A percentile compares a stretch with the other conserved stretches of the same genome.
phyloP scores from a whole-genome alignment of 441 rosid species.

The Syzygium syzygioides region DNA sequence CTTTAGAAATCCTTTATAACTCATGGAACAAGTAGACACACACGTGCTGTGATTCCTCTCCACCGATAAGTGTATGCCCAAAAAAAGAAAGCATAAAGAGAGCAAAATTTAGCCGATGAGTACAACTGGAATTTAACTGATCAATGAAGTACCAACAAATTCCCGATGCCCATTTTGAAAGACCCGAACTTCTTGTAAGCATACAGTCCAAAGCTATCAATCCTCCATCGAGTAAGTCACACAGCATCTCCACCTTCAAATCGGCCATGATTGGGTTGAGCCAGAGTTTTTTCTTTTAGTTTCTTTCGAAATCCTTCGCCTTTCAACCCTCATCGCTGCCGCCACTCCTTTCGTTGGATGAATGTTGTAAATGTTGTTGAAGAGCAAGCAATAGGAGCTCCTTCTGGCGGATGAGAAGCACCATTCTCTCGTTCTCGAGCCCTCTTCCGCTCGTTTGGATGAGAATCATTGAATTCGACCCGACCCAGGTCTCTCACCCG shows the following conservation, averaged over 20 bases:
- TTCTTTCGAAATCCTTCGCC: too few species aligned
- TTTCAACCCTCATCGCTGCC: too few species aligned
- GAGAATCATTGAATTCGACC: too few species aligned
- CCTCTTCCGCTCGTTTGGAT: too few species aligned
- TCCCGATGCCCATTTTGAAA: slow-evolving; percentile 87
- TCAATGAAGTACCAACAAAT: slow-evolving; percentile 35
- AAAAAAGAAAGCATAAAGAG: not conserved
- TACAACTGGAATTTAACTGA: not conserved
- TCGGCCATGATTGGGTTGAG: slow-evolving; percentile 36
- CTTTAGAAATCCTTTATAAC: too few species aligned
- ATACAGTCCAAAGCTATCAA: slow-evolving; percentile 70
- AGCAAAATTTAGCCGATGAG: not conserved
- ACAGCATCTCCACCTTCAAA: slow-evolving; percentile 76
- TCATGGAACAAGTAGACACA: slow-evolving; percentile 10
- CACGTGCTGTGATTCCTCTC: slow-evolving; percentile 77
- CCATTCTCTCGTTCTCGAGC: too few species aligned
- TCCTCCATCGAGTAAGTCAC: slow-evolving; percentile 80
- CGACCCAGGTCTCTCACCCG: too few species aligned
- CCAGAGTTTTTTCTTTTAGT: too few species aligned
- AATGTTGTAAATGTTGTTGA: too few species aligned
- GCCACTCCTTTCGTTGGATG: too few species aligned
- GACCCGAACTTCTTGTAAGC: slow-evolving; percentile 78
- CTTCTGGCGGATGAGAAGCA: too few species aligned
- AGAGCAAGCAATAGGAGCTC: too few species aligned
- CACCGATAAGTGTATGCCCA: slow-evolving; percentile 56